Evolutionary conservation across 768 basidiomycete species (phyloP), one percentile per base, ranked within the genome.

Genomic region (Mycena amicta): DNA sequence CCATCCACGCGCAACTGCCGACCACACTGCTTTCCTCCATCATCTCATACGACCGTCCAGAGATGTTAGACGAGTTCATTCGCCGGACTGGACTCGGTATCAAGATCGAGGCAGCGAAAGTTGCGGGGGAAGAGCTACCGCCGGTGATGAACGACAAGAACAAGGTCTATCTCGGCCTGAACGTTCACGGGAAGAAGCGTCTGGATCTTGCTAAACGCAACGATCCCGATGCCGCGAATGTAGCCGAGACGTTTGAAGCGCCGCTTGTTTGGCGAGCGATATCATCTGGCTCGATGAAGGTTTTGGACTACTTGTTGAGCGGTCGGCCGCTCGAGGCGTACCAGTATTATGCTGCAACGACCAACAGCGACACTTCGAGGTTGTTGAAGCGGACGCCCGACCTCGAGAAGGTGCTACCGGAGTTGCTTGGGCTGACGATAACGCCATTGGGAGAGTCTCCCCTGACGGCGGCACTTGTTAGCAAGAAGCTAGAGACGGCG

Each of bases 181-280:
- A 80, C 54, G 82, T 87, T 22, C 83, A 85, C 57, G 85, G 85
- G n/a, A 85, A 84, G 73, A 86, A 87, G 64, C 74, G 83, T 3
- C 73, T 75, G 16, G 84, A 86, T 62, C 73, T 86, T 8, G 81
- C 81, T 0, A 72, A 66, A 52, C 78, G 75, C 63, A 79, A 79
- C 50, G 83, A 85, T 61, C 82, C 83, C 0, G 75, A 81, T 56
- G 78, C 77, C 2, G 46, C 52, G 22, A 43, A 60, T 6, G 16
- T 58, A 2, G 55, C 57, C 3, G 37, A 55, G 28, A 53, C 45
- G 28, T 46, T 5, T 23, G 56, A 33, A 61, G 49, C 39, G 64
- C 79, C 67, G 8, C 75, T 72, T 22, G 62, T 84, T 2, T 85
- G 84, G 84, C 63, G 55, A 16, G 84, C 84, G 2, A 74, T 75